Conservation (phyloP, 129 eudicot species). For the Escallonia rubra region DNA sequence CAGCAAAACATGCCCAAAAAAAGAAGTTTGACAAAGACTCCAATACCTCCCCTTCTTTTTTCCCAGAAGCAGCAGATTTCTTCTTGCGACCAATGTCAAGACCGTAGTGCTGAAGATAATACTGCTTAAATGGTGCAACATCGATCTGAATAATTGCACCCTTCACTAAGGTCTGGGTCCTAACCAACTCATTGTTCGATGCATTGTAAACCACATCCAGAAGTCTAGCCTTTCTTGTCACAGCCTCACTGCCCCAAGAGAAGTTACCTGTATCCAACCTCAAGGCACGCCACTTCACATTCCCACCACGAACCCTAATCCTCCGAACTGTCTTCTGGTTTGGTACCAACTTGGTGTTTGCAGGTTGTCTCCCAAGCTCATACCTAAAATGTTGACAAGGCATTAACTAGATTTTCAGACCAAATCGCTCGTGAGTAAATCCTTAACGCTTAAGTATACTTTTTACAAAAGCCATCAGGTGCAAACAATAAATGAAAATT, state of each 20-base stretch:
- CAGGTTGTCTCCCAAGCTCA: slow-evolving; percentile 82
- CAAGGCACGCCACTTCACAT: slow-evolving; percentile 86
- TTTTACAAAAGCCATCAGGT: not conserved
- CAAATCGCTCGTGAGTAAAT: not conserved
- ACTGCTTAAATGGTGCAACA: slow-evolving; percentile 81
- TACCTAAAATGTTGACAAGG: slow-evolving; percentile 29
- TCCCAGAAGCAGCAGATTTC: slow-evolving; percentile 48
- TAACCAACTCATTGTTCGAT: slow-evolving; percentile 81
- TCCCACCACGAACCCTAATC: slow-evolving; percentile 76
- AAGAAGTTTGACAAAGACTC: not conserved
- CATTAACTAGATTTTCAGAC: not conserved
- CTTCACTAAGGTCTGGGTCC: slow-evolving; percentile 80
- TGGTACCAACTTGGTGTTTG: slow-evolving; percentile 59
- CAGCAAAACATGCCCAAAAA: not conserved
- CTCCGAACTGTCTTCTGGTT: slow-evolving; percentile 75
- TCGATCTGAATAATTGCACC: slow-evolving; percentile 84
- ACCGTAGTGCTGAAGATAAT: slow-evolving; percentile 86
- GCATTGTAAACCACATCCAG: slow-evolving; percentile 84
- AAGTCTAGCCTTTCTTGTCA: slow-evolving; percentile 69
- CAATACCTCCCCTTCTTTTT: slow-evolving; percentile 75
- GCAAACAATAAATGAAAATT: too few relatives aligned
- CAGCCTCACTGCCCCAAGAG: slow-evolving; percentile 92
- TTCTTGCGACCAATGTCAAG: slow-evolving; percentile 87
- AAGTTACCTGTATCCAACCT: slow-evolving; percentile 78
- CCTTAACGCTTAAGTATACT: not conserved